Evolutionary conservation across 2,329 filamentous ascomycete genomes (phyloP).

Genomic region (Cladophialophora immunda): DNA sequence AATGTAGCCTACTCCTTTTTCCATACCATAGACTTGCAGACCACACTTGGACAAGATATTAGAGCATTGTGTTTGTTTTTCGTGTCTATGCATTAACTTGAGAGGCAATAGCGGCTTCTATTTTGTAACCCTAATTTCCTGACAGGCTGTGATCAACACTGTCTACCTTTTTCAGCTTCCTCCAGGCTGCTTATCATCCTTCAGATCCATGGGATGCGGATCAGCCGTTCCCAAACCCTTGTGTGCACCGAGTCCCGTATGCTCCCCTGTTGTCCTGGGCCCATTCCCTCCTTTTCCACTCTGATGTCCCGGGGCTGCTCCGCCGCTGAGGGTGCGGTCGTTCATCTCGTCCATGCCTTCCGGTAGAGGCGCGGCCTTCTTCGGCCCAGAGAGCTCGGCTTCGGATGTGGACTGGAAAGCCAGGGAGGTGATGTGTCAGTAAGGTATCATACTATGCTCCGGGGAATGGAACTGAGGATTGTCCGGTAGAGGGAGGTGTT

Average conservation of each 20-base stretch:
- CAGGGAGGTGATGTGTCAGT: neutral
- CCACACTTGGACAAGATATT: neutral
- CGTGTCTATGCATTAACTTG: neutral
- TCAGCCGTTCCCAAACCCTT: neutral
- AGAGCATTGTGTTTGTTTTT: too few species aligned
- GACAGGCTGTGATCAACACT: too few species aligned
- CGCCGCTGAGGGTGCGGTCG: slow-evolving; percentile 40
- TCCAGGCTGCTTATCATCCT: slow-evolving; percentile 1
- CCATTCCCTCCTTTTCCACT: slow-evolving; percentile 51
- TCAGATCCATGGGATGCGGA: neutral
- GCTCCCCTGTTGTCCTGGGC: slow-evolving; percentile 47
- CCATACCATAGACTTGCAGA: neutral
- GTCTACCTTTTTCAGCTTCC: neutral
- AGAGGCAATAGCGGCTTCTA: too few species aligned
- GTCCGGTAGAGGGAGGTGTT: slow-evolving; percentile 23
- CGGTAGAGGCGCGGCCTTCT: slow-evolving; percentile 49
- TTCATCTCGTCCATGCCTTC: slow-evolving; percentile 45
- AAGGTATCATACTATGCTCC: neutral
- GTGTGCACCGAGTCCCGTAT: slow-evolving; percentile 44
- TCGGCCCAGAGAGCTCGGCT: slow-evolving; percentile 43
- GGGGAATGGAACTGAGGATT: neutral
- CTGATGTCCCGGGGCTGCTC: slow-evolving; percentile 40
- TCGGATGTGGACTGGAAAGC: slow-evolving; percentile 27
- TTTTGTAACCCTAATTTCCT: neutral
- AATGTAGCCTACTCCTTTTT: neutral